Conservation (phyloP, 2,329 filamentous ascomycete species). For the Neocucurbitaria cava region DNA sequence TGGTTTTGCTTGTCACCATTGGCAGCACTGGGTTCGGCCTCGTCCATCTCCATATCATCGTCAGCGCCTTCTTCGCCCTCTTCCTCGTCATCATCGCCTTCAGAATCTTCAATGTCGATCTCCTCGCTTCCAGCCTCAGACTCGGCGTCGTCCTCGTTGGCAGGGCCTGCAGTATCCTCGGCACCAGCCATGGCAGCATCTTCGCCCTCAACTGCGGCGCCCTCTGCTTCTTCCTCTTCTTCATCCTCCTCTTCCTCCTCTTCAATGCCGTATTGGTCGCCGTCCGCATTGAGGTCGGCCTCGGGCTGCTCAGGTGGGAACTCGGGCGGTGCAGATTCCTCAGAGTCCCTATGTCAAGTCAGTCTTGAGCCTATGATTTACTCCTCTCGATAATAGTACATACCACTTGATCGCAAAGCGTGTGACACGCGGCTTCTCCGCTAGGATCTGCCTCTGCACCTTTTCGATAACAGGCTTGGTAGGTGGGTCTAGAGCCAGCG, state of each 20-base stretch:
- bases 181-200: conserved; percentile 79
- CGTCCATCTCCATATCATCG: conserved; percentile 65
- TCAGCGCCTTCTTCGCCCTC: conserved; percentile 64
- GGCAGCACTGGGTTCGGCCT: conserved; percentile 51
- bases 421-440: conserved; percentile 96
- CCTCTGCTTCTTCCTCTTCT: conserved; percentile 70
- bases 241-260: conserved; percentile 73
- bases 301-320: conserved; percentile 98
- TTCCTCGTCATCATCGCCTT: conserved; percentile 74
- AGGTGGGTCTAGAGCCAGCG: conserved; percentile 86
- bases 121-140: conserved; percentile 81
- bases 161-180: conserved; percentile 61
- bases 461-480: conserved; percentile 92
- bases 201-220: conserved; percentile 60
- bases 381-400: conserved; percentile 27
- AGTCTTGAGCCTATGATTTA: conserved; percentile 15
- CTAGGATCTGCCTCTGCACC: conserved; percentile 88
- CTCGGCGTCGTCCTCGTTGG: conserved; percentile 69
- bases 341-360: conserved; percentile 79
- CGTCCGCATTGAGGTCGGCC: conserved; percentile 85
- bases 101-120: conserved; percentile 77
- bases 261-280: conserved; percentile 86
- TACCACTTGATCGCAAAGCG: conserved; percentile 99
- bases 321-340: conserved; percentile 92
- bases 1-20: conserved; percentile 45